Evolutionary conservation across 805 yeast genomes (phyloP).

Genomic region (Wickerhamomyces alni): DNA sequence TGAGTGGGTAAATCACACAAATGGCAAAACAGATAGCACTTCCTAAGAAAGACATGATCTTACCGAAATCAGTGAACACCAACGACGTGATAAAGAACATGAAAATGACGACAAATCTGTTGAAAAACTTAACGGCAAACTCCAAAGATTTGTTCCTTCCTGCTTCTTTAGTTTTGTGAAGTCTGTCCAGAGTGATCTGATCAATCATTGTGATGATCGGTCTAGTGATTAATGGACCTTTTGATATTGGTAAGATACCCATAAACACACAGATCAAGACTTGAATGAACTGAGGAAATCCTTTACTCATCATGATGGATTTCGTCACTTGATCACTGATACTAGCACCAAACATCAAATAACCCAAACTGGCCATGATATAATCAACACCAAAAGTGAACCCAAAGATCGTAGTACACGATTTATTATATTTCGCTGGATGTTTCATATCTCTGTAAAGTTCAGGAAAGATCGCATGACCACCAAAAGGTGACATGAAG

Average conservation of each 20-base stretch:
- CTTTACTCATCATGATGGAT: slow-evolving; percentile 56
- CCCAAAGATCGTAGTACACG: slow-evolving; percentile 50
- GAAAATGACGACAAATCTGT: slow-evolving; percentile 17
- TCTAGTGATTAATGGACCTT: slow-evolving; percentile 66
- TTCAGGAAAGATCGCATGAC: slow-evolving; percentile 80
- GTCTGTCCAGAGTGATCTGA: slow-evolving; percentile 16
- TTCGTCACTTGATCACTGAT: slow-evolving; percentile 74
- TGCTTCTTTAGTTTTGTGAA: not conserved
- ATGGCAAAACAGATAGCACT: slow-evolving; percentile 67
- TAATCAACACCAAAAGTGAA: slow-evolving; percentile 55
- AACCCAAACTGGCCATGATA: slow-evolving; percentile 59
- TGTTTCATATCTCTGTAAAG: slow-evolving; percentile 70
- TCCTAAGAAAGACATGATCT: slow-evolving; percentile 68
- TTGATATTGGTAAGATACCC: slow-evolving; percentile 71
- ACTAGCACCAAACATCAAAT: slow-evolving; percentile 70
- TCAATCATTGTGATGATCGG: slow-evolving; percentile 67
- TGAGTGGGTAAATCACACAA: slow-evolving; percentile 63
- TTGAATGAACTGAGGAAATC: slow-evolving; percentile 60
- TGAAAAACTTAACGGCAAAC: slow-evolving; percentile 4
- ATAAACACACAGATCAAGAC: slow-evolving; percentile 40
- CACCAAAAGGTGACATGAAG: slow-evolving; percentile 76
- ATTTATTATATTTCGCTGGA: slow-evolving; percentile 50
- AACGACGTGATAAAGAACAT: slow-evolving; percentile 46
- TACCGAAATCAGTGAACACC: slow-evolving; percentile 64
- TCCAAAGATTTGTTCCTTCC: not conserved